A percentile compares a stretch with the other conserved stretches of the same genome.
phyloP scores from a whole-genome alignment of 805 yeast species.

The Wickerhamiella shivajii region DNA sequence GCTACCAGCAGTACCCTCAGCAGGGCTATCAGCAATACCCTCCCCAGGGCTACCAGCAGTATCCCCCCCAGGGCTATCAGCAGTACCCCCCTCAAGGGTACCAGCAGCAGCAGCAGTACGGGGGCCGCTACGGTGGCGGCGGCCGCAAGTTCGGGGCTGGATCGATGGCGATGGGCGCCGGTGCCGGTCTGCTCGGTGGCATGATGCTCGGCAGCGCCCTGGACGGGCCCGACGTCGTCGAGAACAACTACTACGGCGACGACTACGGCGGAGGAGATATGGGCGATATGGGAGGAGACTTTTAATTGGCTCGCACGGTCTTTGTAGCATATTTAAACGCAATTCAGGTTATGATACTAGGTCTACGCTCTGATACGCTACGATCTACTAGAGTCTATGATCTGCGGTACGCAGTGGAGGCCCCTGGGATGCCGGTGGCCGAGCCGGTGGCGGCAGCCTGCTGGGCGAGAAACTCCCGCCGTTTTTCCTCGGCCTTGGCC shows the following conservation, averaged over 20 bases:
- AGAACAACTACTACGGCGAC: slow-evolving; percentile 25
- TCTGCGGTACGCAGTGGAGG: too few relatives aligned
- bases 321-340: background rate
- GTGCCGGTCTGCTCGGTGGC: slow-evolving; percentile 22
- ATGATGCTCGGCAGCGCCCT: slow-evolving; percentile 19
- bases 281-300: slow-evolving; percentile 7
- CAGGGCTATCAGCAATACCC: slow-evolving; percentile 11
- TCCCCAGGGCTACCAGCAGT: slow-evolving; percentile 9
- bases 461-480: too few relatives aligned
- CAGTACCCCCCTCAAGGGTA: slow-evolving; percentile 22
- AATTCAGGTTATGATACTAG: too few relatives aligned
- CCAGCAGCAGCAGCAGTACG: slow-evolving; percentile 22
- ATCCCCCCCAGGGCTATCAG: slow-evolving; percentile 5
- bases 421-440: background rate
- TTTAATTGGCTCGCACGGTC: background rate
- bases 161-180: slow-evolving; percentile 26
- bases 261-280: slow-evolving; percentile 10
- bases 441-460: background rate
- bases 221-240: slow-evolving; percentile 17
- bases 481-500: slow-evolving; percentile 22
- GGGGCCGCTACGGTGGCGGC: slow-evolving; percentile 12
- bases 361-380: too few relatives aligned
- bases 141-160: slow-evolving; percentile 35
- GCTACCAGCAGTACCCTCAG: slow-evolving; percentile 9
- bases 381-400: too few relatives aligned